Base-by-base conservation (phyloP, 2,329 filamentous ascomycete genomes). In the Aspergillus brunneoviolaceus region DNA sequence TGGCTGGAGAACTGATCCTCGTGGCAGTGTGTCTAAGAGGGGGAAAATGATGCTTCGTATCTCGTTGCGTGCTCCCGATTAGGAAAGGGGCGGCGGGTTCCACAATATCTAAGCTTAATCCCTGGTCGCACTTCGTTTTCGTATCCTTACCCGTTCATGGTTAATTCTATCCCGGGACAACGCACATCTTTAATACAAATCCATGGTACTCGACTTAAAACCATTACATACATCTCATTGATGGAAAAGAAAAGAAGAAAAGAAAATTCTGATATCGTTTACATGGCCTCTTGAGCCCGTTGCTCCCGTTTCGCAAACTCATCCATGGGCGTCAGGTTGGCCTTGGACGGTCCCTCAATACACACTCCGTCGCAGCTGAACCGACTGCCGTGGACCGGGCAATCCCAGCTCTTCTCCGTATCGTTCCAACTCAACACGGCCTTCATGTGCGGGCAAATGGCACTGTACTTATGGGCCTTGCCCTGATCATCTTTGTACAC, bases 381-480 rank as follows among this genome's bases (percentile, higher is more conserved):
- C 19, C 77, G 68, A 61, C 72, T 76, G 0, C 78, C 77, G 68
- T 80, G 77, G 4, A 80, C 71, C 0, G 84, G 83, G 63, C 83
- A 86, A 69, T 86, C 84, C 72, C 79, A 85, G 54, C 77, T 81
- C 72, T 82, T 83, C 70, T 85, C 82, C 0, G 73, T 72, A 5
- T 71, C 63, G 60, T 86, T 86, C 83, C 84, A 86, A 68, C 81
- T 83, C 0, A 86, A 77, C 0, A 86, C 80, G 0, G 81, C 84
- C 59, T 83, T 79, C 70, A 86, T 62, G 65, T 86, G 83, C 5
- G 84, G 83, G 63, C 84, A 87, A 0, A 87, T 58, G 0, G 83
- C 84, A 49, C 79, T 84, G 69, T 82, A 81, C 64, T 78, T 79
- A 33, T 77, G 77, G 1, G 84, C 74, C 29, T 82, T 76, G 0